Base-by-base conservation (phyloP, 2,329 filamentous ascomycete species). In the Tolypocladium guangdongense region DNA sequence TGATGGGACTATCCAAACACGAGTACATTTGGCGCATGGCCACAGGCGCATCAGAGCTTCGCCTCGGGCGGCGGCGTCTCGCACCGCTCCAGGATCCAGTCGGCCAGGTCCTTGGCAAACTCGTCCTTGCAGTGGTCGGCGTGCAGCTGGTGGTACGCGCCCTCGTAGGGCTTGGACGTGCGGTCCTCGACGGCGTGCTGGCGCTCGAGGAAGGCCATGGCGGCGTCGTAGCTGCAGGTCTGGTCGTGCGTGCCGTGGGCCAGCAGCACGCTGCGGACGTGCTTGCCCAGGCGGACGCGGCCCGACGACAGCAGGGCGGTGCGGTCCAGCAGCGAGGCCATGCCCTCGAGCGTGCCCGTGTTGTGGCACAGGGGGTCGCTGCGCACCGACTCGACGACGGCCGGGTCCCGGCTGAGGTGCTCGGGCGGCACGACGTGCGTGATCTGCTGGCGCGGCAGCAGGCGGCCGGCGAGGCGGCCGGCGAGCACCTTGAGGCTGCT, bases 271-370 rank as follows among this genome's bases (percentile, higher is more conserved):
- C 81, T 78, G 56, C 72, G 78, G 52, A 88, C 79, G n/a, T 71
- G 66, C 27, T 71, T 66, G 67, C 80, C 66, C 64, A 82, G 67
- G 58, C 62, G 70, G 33, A 82, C 68, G 50, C 72, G 76, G 3
- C 84, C 86, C 7, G 67, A 71, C 6, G 80, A 71, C 56, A 95
- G 70, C 52, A 75, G 75, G 6, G 71, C 71, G 1, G 85, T 85
- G 30, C 91, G 80, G 66, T 95, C 88, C 58, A 96, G 71, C 78
- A 96, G 78, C 0, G 81, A 84, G 0, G 86, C 79, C 36, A 96
- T 67, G 1, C 88, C 88, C 67, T 91, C 85, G n/a, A 95, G 75
- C 7, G 91, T 96, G 37, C 90, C 91, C 2, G 83, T 92, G 67
- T 92, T 79, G 70, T 96, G 90, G 68, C 84, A 83, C 51, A 96